A percentile compares a stretch with the other conserved stretches of the same genome.
Evolutionary conservation across 192 early-diverging fungal species (phyloP).

Genomic region (Backusella australiensis): DNA sequence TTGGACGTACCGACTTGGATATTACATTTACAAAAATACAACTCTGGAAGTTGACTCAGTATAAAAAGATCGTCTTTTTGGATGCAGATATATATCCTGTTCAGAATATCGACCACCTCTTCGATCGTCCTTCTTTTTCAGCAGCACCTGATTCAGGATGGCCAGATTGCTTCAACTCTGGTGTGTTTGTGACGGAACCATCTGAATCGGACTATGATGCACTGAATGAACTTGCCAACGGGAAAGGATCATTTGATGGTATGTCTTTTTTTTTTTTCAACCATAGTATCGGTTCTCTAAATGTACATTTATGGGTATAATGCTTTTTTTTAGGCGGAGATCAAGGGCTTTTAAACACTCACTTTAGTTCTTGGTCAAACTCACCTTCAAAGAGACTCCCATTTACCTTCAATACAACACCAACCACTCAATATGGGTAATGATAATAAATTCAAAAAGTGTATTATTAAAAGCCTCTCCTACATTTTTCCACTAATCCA

Average conservation of each 20-base stretch:
- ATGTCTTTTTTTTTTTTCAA: constrained; percentile 13
- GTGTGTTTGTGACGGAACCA: constrained; percentile 80
- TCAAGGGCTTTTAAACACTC: constrained; percentile 91
- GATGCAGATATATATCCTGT: constrained; percentile 91
- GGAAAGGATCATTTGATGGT: constrained; percentile 84
- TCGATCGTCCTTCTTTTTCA: constrained; percentile 68
- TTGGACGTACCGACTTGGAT: constrained; percentile 88
- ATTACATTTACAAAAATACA: constrained; percentile 91
- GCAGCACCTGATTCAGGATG: constrained; percentile 93
- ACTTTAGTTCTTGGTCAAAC: constrained; percentile 77
- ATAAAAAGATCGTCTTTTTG: constrained; percentile 71
- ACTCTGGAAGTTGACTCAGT: constrained; percentile 76
- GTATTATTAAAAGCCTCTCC: not conserved
- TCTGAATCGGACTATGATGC: constrained; percentile 47
- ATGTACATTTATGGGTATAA: not conserved
- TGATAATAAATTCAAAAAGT: not conserved
- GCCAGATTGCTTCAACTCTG: constrained; percentile 98
- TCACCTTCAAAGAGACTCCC: constrained; percentile 69
- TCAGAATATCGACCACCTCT: constrained; percentile 79
- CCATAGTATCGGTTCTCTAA: not conserved
- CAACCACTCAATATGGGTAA: constrained; percentile 75
- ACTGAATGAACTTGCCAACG: constrained; percentile 47
- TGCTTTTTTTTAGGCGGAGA: constrained; percentile 67
- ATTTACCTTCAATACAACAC: constrained; percentile 90
- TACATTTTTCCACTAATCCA: not conserved